These are phyloP conservation scores for Penicillium bialowiezense DNA, from an alignment of 495 filamentous ascomycete genomes.

Conservation along the genomic window DNA sequence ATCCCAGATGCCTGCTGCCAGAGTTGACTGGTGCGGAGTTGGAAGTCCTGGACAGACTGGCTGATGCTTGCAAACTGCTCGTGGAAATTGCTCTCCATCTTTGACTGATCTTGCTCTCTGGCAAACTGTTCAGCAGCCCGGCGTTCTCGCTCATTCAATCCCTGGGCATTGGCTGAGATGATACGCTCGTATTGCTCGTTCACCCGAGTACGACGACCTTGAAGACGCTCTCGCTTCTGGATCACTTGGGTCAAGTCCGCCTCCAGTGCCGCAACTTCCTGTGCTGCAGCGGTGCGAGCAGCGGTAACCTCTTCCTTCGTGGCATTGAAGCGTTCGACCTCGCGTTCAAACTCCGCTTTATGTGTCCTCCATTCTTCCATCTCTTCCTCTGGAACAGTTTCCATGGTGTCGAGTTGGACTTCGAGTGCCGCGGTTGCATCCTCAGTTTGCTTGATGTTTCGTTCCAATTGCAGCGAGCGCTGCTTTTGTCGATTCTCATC, in stretches of 20 bases:
- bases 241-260: slow-evolving; percentile 64
- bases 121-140: slow-evolving; percentile 65
- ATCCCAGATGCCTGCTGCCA: slow-evolving; percentile 48
- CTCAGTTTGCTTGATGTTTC: slow-evolving; percentile 79
- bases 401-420: slow-evolving; percentile 62
- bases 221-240: slow-evolving; percentile 76
- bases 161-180: slow-evolving; percentile 70
- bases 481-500: slow-evolving; percentile 81
- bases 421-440: slow-evolving; percentile 63
- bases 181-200: slow-evolving; percentile 77
- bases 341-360: slow-evolving; percentile 59
- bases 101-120: slow-evolving; percentile 61
- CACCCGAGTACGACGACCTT: slow-evolving; percentile 69
- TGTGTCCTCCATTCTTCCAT: slow-evolving; percentile 56
- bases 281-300: slow-evolving; percentile 61
- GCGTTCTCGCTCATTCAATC: slow-evolving; percentile 70
- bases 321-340: slow-evolving; percentile 60
- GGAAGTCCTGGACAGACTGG: slow-evolving; percentile 47
- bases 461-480: slow-evolving; percentile 71
- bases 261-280: slow-evolving; percentile 60
- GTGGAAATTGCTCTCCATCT: slow-evolving; percentile 49
- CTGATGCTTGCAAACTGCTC: slow-evolving; percentile 45
- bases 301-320: slow-evolving; percentile 57
- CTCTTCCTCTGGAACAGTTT: slow-evolving; percentile 66
- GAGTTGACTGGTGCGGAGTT: slow-evolving; percentile 42